Percentiles rank a stretch among this genome's conserved stretches.
Evolutionary conservation across 805 yeast genomes (phyloP).

Genomic region (Candida tibetensis): DNA sequence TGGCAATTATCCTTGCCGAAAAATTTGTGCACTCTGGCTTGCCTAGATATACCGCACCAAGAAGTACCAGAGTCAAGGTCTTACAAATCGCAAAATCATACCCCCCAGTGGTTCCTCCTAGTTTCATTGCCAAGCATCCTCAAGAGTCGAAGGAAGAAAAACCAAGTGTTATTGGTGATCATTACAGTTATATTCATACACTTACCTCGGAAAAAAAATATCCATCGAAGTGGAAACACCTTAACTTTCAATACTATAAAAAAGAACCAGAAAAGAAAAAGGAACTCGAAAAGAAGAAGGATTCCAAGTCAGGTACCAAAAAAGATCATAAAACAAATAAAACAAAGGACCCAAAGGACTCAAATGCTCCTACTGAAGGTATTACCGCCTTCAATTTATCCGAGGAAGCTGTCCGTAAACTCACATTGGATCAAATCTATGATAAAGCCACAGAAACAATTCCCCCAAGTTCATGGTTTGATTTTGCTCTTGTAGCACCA

Average conservation of each 20-base stretch:
- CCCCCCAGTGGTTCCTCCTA: slow-evolving; percentile 47
- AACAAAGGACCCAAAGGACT: background rate
- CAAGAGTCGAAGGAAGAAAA: slow-evolving; percentile 12
- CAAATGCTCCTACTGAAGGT: slow-evolving; percentile 36
- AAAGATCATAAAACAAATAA: slow-evolving; percentile 11
- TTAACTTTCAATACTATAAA: slow-evolving; percentile 52
- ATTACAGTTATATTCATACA: slow-evolving; percentile 47
- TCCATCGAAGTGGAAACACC: slow-evolving; percentile 55
- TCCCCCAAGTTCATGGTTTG: slow-evolving; percentile 64
- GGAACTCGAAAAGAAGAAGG: slow-evolving; percentile 8
- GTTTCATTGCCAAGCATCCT: slow-evolving; percentile 12
- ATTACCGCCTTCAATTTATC: slow-evolving; percentile 49
- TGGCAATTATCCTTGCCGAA: slow-evolving; percentile 58
- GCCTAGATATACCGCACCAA: slow-evolving; percentile 43
- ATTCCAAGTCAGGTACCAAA: slow-evolving; percentile 1
- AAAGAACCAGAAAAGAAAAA: slow-evolving; percentile 5
- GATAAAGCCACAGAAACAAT: slow-evolving; percentile 55
- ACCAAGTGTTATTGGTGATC: slow-evolving; percentile 32
- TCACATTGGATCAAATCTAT: slow-evolving; percentile 58
- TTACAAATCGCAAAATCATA: slow-evolving; percentile 52
- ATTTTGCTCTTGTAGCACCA: slow-evolving; percentile 58
- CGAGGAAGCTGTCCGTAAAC: slow-evolving; percentile 55
- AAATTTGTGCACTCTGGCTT: slow-evolving; percentile 49
- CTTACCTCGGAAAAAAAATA: slow-evolving; percentile 39
- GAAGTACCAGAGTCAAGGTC: slow-evolving; percentile 43